Evolutionary conservation across 495 filamentous ascomycete genomes (phyloP).

Genomic region (Xylaria castorea): DNA sequence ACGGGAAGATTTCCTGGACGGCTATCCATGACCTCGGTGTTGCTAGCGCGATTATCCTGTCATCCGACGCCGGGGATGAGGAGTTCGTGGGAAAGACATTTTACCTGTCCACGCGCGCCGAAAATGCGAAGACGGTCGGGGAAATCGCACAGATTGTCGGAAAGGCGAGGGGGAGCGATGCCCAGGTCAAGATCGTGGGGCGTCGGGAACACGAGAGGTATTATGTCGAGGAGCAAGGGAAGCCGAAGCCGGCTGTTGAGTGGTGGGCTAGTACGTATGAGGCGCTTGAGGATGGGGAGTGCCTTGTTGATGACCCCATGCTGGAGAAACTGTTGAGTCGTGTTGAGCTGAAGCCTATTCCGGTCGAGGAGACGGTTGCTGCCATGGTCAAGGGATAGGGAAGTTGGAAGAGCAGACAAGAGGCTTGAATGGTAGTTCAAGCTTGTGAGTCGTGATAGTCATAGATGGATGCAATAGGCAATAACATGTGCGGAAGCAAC

Average conservation of each 20-base stretch:
- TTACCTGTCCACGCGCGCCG: slow-evolving; percentile 44
- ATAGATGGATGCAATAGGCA: not conserved
- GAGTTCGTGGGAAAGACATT: slow-evolving; percentile 45
- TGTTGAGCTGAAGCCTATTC: slow-evolving; percentile 45
- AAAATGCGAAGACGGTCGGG: slow-evolving; percentile 37
- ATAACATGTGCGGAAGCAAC: not conserved
- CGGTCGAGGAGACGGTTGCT: slow-evolving; percentile 41
- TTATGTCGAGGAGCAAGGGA: slow-evolving; percentile 46
- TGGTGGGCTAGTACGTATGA: slow-evolving; percentile 57
- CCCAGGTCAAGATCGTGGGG: slow-evolving; percentile 35
- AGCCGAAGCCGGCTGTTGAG: slow-evolving; percentile 41
- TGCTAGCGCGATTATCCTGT: slow-evolving; percentile 47
- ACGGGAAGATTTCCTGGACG: slow-evolving; percentile 53
- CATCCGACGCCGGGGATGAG: slow-evolving; percentile 14
- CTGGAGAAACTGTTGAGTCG: slow-evolving; percentile 45
- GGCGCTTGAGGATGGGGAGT: slow-evolving; percentile 52
- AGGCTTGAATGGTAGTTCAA: not conserved
- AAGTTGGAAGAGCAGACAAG: not conserved
- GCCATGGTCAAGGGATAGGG: slow-evolving; percentile 34
- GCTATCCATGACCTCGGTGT: slow-evolving; percentile 52
- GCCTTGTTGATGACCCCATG: slow-evolving; percentile 47
- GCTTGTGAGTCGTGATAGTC: not conserved
- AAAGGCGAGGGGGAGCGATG: slow-evolving; percentile 33
- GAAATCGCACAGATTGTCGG: slow-evolving; percentile 47
- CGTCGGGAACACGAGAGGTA: slow-evolving; percentile 48